Conservation (phyloP, 2,329 filamentous ascomycete genomes). For the Domatiomyces globalis region DNA sequence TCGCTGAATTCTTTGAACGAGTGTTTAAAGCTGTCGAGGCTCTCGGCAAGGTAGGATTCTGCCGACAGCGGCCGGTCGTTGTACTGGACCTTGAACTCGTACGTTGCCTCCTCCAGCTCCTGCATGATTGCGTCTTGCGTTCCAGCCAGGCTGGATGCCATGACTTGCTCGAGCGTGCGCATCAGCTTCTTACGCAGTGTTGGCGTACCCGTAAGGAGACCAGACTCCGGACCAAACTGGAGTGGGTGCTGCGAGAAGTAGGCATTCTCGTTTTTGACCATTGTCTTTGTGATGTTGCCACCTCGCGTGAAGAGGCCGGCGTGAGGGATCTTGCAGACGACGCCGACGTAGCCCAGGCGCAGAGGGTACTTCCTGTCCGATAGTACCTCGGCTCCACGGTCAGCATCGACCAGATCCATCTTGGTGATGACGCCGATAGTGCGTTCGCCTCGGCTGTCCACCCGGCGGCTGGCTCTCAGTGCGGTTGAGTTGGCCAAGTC, state of each 20-base stretch:
- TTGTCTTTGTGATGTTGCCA: conserved; percentile 64
- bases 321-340: conserved; percentile 69
- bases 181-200: conserved; percentile 90
- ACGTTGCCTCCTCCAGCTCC: conserved; percentile 90
- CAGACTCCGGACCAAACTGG: conserved; percentile 61
- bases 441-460: conserved; percentile 85
- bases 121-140: conserved; percentile 88
- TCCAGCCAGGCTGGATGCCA: conserved; percentile 79
- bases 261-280: conserved; percentile 73
- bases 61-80: conserved; percentile 90
- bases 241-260: conserved; percentile 74
- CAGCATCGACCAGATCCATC: conserved; percentile 89
- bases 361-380: conserved; percentile 86
- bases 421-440: conserved; percentile 99
- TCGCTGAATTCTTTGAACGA: conserved; percentile 91
- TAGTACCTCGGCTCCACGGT: conserved; percentile 62
- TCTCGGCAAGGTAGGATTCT: conserved; percentile 92
- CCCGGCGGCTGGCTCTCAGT: conserved; percentile 71
- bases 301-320: conserved; percentile 66
- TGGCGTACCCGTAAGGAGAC: conserved; percentile 65
- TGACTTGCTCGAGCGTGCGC: conserved; percentile 90
- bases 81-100: conserved; percentile 99
- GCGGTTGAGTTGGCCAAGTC: conserved; percentile 95
- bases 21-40: conserved; percentile 91
- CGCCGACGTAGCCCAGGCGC: conserved; percentile 88